Evolutionary conservation across 164 flowering plant genomes (phyloP).

Genomic region (Aristolochia fimbriata): DNA sequence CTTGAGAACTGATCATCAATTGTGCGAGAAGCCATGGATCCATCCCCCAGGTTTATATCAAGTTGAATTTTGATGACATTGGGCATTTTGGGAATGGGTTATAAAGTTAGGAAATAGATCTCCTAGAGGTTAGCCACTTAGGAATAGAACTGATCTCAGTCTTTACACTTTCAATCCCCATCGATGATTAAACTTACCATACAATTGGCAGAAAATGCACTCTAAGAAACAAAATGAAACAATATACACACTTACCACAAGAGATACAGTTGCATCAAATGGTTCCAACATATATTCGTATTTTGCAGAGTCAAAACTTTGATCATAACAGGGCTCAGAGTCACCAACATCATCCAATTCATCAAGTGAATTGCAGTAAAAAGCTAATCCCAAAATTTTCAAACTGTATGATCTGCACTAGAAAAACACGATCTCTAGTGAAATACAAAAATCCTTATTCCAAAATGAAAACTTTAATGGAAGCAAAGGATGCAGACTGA

Average conservation of each 20-base stretch:
- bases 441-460: not conserved
- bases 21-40: too few relatives aligned
- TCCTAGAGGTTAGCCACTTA: too few relatives aligned
- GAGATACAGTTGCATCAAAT: slow-evolving; percentile 44
- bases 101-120: too few relatives aligned
- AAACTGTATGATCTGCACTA: slow-evolving; percentile 34
- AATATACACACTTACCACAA: slow-evolving; percentile 45
- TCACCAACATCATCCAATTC: slow-evolving; percentile 16
- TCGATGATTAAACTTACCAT: not conserved
- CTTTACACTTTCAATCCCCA: not conserved
- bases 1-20: too few relatives aligned
- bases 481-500: too few relatives aligned
- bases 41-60: too few relatives aligned
- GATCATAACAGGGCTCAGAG: slow-evolving; percentile 10
- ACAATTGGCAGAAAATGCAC: not conserved
- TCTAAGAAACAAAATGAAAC: not conserved
- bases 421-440: not conserved
- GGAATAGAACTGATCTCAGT: too few relatives aligned
- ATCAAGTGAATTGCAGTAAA: slow-evolving; percentile 37
- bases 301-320: slow-evolving; percentile 15
- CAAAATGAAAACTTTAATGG: not conserved
- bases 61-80: too few relatives aligned
- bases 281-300: slow-evolving; percentile 46
- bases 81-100: too few relatives aligned
- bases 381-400: slow-evolving; percentile 52